Base-by-base conservation (phyloP, 805 yeast genomes). In the Yarrowia deformans region DNA sequence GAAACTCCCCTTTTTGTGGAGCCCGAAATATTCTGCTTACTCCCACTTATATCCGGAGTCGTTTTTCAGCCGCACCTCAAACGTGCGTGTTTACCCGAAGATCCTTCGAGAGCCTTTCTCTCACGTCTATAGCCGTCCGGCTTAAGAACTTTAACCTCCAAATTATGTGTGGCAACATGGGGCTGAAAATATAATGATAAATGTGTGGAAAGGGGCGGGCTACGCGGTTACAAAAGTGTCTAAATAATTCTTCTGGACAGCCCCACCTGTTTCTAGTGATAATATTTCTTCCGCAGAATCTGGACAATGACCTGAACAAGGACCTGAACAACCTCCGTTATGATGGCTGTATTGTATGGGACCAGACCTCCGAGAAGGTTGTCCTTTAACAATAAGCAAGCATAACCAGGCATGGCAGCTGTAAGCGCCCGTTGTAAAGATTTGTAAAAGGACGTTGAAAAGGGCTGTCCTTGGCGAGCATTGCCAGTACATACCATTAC, bases 111-210 rank as follows among this genome's bases (percentile, higher is more conserved):
- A 23, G 29, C 29, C 5, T 14, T n/a, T 10, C 10, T 9, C 39
- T 52, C 23, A 35, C 61, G 61, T 55, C 61, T 10, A 55, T 55
- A 55, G 61, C 61, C 61, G 61, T 55, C 61, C 18, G 16, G 58
- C 40, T 7, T 37, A 19, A 50, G 32, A 34, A 50, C 16, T n/a
- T 6, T 32, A 49, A 23, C 4, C 35, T 23, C 29, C 29, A 23
- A 23, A 40, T n/a, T 10, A 12, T 8, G 42, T 35, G 56, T 18
- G 42, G 56, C 40, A 34, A 54, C n/a, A 35, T 13, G 42, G 43
- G 58, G 58, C 58, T 54, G 43, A 54, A 37, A 35, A 37, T 12
- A 19, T 12, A 23, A 7, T 48, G 35, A 19, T 13, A 19, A 12
- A 37, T n/a, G 19, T n/a, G 55, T 16, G 40, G 34, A 34, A 34